These are phyloP conservation scores for Fimicolochytrium jonesii DNA, from an alignment of 192 early-diverging fungal genomes.

Conservation along the genomic window DNA sequence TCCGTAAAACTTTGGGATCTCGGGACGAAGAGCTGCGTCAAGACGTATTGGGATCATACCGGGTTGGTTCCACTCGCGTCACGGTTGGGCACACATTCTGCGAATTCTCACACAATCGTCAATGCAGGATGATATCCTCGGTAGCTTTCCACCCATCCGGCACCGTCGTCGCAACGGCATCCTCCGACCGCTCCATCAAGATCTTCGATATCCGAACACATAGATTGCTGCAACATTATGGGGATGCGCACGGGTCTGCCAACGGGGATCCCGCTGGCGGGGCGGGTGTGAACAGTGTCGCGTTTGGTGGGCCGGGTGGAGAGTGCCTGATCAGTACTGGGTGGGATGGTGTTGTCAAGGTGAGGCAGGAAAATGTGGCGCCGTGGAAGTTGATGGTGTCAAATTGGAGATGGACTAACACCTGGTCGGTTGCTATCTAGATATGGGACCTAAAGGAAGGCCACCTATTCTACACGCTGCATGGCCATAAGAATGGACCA, in stretches of 20 bases:
- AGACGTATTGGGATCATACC: conserved; percentile 58
- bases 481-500: conserved; percentile 56
- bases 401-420: neutral
- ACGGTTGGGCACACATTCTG: neutral
- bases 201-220: conserved; percentile 58
- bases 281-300: conserved; percentile 54
- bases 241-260: conserved; percentile 42
- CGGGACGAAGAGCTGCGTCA: conserved; percentile 44
- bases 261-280: conserved; percentile 14
- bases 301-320: conserved; percentile 49
- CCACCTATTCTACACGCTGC: conserved; percentile 57
- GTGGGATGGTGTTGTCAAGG: conserved; percentile 54
- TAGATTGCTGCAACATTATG: conserved; percentile 55
- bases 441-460: conserved; percentile 64
- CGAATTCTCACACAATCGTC: neutral
- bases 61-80: conserved; percentile 38
- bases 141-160: conserved; percentile 54
- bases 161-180: conserved; percentile 46
- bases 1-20: conserved; percentile 59
- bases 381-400: neutral
- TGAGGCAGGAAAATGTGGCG: neutral
- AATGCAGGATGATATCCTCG: conserved; percentile 42
- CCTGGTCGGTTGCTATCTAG: neutral
- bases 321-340: conserved; percentile 56
- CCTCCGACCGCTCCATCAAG: conserved; percentile 53